Conservation (phyloP, 2,329 filamentous ascomycete genomes). For the Colletotrichum lini region DNA sequence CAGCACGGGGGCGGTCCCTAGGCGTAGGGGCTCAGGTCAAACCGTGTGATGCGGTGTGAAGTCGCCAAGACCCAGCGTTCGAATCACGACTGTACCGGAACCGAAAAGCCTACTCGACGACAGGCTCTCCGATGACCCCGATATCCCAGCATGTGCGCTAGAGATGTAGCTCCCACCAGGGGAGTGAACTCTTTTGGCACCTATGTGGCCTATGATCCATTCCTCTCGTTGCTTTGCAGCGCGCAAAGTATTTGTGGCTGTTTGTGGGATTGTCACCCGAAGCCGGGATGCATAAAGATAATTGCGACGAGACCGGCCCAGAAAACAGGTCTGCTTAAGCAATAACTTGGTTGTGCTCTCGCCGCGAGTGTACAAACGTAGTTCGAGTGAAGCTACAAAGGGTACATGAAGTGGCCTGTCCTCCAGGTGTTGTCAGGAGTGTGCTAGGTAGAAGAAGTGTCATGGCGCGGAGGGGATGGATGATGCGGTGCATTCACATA, state of each 20-base stretch:
- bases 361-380: background rate
- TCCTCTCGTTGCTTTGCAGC: background rate
- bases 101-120: background rate
- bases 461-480: background rate
- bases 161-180: constrained; percentile 3
- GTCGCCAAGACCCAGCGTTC: background rate
- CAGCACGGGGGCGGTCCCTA: constrained; percentile 7
- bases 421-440: background rate
- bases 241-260: background rate
- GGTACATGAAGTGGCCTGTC: background rate
- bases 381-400: too few species aligned
- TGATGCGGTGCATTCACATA: too few species aligned
- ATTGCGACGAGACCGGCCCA: background rate
- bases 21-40: constrained; percentile 1
- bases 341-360: too few species aligned
- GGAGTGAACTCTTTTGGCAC: constrained; percentile 2
- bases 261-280: background rate
- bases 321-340: accelerated
- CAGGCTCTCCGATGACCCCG: constrained; percentile 6
- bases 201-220: background rate
- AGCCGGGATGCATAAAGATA: background rate
- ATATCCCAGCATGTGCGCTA: background rate
- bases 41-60: background rate
- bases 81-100: background rate
- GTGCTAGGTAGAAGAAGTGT: background rate